A percentile compares a stretch with the other conserved stretches of the same genome.
phyloP scores from a whole-genome alignment of 331 rosid species.

The Cydonia oblonga region DNA sequence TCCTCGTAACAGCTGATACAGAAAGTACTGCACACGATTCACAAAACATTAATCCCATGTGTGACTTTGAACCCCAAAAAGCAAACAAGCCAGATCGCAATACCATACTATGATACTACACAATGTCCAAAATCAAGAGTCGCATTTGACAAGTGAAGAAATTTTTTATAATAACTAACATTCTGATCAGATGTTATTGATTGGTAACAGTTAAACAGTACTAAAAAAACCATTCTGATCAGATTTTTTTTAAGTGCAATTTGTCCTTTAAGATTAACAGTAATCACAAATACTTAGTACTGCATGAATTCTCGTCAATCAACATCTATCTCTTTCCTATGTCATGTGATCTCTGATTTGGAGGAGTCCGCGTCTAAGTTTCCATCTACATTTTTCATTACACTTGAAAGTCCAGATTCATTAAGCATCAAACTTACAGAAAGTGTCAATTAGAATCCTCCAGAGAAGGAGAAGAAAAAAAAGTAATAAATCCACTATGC shows the following conservation, averaged over 20 bases:
- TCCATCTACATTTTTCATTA: neutral
- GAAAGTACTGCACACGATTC: conserved; percentile 65
- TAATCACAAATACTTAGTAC: neutral
- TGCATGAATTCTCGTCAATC: neutral
- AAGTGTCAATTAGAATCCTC: neutral
- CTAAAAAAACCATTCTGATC: too few species aligned
- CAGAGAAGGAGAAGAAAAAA: neutral
- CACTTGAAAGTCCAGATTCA: neutral
- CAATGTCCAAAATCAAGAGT: too few species aligned
- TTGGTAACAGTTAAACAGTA: too few species aligned
- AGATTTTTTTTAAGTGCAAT: too few species aligned
- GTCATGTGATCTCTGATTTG: too few species aligned
- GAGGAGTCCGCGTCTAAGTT: too few species aligned
- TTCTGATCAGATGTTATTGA: too few species aligned
- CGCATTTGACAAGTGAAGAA: too few species aligned
- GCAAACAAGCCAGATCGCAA: too few species aligned
- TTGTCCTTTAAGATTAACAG: too few species aligned
- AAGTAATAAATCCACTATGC: neutral
- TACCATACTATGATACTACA: neutral
- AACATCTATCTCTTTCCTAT: neutral
- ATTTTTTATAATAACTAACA: too few species aligned
- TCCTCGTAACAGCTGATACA: conserved; percentile 88
- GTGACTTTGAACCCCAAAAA: neutral
- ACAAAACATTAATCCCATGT: conserved; percentile 5
- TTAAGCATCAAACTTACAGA: neutral